A percentile compares a stretch with the other conserved stretches of the same genome.
Conservation (phyloP, 2,329 filamentous ascomycete genomes). For the Cadophora sp. region DNA sequence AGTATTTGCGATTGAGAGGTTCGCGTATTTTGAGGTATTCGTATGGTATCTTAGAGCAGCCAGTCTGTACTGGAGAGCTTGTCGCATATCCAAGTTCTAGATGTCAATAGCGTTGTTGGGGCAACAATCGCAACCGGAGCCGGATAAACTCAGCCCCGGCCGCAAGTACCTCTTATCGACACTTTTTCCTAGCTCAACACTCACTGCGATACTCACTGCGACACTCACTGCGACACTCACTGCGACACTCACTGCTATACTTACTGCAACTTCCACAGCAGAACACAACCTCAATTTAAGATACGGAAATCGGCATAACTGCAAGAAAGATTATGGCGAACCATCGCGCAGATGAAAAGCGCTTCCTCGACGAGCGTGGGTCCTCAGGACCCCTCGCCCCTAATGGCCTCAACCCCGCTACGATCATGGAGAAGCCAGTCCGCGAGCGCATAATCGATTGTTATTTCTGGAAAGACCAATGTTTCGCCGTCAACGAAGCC, state of each 20-base stretch:
- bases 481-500: constrained; percentile 89
- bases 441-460: constrained; percentile 94
- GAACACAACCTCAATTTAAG: neutral
- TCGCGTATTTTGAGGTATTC: too few relatives aligned
- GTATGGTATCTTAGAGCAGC: too few relatives aligned
- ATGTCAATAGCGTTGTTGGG: constrained; percentile 45
- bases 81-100: neutral
- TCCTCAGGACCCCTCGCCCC: constrained; percentile 77
- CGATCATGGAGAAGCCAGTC: constrained; percentile 93
- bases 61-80: too few relatives aligned
- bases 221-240: neutral
- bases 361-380: constrained; percentile 90
- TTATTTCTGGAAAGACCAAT: constrained; percentile 99
- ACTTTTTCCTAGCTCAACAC: neutral
- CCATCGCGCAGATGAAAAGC: constrained; percentile 80
- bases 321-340: constrained; percentile 45
- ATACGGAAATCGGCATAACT: neutral
- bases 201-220: neutral
- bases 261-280: neutral
- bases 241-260: neutral
- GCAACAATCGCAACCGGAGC: constrained; percentile 51
- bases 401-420: constrained; percentile 91
- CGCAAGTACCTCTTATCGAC: neutral
- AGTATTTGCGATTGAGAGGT: neutral
- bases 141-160: constrained; percentile 31